phyloP scores from a whole-genome alignment of 352 stramenopile species.

The Globisporangium apiculatum region DNA sequence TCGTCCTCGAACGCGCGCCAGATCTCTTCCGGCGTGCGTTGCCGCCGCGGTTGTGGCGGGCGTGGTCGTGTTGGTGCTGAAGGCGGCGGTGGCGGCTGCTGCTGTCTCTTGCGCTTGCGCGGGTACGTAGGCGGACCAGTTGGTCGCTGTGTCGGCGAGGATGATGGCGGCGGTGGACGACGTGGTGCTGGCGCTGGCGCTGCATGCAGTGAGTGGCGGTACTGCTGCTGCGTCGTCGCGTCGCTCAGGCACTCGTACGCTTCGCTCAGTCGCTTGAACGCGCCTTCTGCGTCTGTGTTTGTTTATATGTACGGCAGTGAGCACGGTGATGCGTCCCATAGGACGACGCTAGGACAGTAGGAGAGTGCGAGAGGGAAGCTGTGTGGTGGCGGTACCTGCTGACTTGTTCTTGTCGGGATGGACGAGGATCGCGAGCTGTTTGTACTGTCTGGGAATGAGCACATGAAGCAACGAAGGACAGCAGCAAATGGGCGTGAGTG shows the following conservation, averaged over 20 bases:
- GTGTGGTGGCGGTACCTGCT: conserved; percentile 10
- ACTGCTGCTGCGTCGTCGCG: conserved; percentile 36
- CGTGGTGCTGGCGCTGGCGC: conserved; percentile 5
- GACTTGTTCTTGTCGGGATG: conserved; percentile 57
- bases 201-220: conserved; percentile 33
- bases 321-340: not conserved
- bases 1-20: conserved; percentile 62
- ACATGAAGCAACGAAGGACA: not conserved
- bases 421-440: conserved; percentile 40
- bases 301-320: not conserved
- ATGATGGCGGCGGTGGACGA: not conserved
- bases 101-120: conserved; percentile 15
- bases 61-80: not conserved
- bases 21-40: conserved; percentile 55
- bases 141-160: not conserved
- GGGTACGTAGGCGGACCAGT: conserved; percentile 7
- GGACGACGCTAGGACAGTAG: not conserved
- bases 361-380: not conserved
- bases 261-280: conserved; percentile 72
- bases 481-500: not conserved
- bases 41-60: conserved; percentile 11
- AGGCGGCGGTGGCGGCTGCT: conserved; percentile 6
- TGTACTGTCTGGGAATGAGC: conserved; percentile 26
- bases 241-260: conserved; percentile 71
- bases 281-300: conserved; percentile 47